A percentile compares a stretch with the other conserved stretches of the same genome.
These are phyloP conservation scores for Amauroascus niger DNA, from an alignment of 2,329 filamentous ascomycete species.

Conservation along the genomic window DNA sequence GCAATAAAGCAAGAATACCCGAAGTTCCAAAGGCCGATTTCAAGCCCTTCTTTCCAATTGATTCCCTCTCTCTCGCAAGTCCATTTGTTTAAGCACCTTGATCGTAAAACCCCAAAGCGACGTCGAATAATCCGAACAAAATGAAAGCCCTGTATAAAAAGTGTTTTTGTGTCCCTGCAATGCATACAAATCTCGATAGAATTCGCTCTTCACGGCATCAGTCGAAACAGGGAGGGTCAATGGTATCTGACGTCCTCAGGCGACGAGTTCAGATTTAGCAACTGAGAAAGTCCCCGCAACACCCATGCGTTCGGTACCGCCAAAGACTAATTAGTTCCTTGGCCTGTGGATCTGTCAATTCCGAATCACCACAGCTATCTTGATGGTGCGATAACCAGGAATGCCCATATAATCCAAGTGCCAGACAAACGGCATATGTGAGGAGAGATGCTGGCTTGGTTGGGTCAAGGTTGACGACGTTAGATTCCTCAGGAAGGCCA, in stretches of 20 bases:
- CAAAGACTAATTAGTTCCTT: constrained; percentile 6
- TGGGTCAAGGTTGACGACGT: constrained; percentile 5
- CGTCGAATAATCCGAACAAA: constrained; percentile 12
- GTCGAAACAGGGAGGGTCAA: constrained; percentile 28
- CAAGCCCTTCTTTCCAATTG: background rate
- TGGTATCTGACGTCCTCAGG: constrained; percentile 23
- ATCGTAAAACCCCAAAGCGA: constrained; percentile 17
- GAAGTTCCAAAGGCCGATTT: background rate
- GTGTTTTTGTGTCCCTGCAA: constrained; percentile 36
- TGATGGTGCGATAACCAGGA: constrained; percentile 4
- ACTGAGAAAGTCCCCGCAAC: constrained; percentile 4
- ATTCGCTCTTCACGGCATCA: constrained; percentile 29
- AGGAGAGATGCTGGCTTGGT: constrained; percentile 2
- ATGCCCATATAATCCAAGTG: constrained; percentile 11
- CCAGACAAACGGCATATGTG: constrained; percentile 9
- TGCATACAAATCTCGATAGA: constrained; percentile 32
- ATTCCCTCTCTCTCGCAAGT: background rate
- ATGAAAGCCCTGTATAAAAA: constrained; percentile 37
- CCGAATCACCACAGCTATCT: constrained; percentile 10
- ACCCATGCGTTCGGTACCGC: background rate
- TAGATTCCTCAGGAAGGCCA: background rate
- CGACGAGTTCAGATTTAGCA: background rate
- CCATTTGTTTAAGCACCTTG: constrained; percentile 2
- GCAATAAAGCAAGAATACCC: no score
- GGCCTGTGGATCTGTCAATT: constrained; percentile 1